Base-by-base conservation (phyloP, 345 rosid species). In the Alliaria petiolata region DNA sequence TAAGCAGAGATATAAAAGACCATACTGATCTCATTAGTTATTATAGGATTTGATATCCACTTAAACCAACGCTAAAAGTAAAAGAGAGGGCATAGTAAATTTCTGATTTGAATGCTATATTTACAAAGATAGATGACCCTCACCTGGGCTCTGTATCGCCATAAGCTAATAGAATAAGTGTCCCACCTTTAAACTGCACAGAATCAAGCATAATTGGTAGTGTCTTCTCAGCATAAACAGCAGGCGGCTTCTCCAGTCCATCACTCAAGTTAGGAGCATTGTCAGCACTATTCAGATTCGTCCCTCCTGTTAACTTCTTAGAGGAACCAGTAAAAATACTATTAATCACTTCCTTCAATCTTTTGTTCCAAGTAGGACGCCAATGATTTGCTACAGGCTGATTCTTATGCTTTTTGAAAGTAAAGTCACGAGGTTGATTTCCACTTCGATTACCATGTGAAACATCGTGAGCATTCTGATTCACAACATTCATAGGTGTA, bases 81-180 rank as follows among this genome's bases (percentile, higher is more conserved):
- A 36, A 45, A 67, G 44, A 58, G 57, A 31, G 16, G 51, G 44
- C 8, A 56, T 1, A 12, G 33, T 50, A 65, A 47, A 66, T 40
- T 17, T 56, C 34, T 33, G 8, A n/a, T 55, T 35, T 69, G 34
- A 38, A 22, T 14, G 63, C 8, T 47, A 55, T 1, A 56, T 50
- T 15, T 28, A 49, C 12, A 62, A 10, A 26, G 65, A 49, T 57
- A 51, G 62, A 66, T 65, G 73, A 59, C 46, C 69, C 82, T 82
- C 57, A 90, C 98, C 97, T 85, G 50, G 97, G 92, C 80, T 91
- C 98, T 47, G 73, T 81, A 80, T 93, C 98, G 59, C 98, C 98
- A 51, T 86, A 91, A 33, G 89, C 93, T 71, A 93, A 84, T 72
- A 93, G 85, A 85, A 84, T 83, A 50, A 91, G 81, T 19, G 86